These are phyloP conservation scores for Pythium brassicae DNA, from an alignment of 352 stramenopile genomes.

Conservation along the genomic window DNA sequence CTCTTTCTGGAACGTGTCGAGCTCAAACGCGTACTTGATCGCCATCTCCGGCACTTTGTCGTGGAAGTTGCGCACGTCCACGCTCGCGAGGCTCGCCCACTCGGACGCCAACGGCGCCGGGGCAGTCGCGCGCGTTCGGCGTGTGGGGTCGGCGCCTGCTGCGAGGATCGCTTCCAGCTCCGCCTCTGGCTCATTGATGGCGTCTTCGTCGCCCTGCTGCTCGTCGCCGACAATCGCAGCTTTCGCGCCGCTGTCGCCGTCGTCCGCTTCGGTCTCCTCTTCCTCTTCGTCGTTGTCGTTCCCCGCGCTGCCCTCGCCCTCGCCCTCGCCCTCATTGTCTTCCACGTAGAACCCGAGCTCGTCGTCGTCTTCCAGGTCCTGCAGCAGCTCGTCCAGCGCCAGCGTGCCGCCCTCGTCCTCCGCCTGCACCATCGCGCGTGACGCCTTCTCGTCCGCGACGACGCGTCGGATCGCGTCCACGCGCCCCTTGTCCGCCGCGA, in stretches of 20 bases:
- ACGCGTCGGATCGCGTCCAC: conserved; percentile 47
- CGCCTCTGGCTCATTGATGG: conserved; percentile 32
- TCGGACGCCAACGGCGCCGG: conserved; percentile 24
- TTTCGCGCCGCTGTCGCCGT: not conserved
- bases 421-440: conserved; percentile 43
- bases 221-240: conserved; percentile 2
- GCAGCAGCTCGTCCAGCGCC: conserved; percentile 61
- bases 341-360: conserved; percentile 56
- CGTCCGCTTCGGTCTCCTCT: not conserved
- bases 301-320: conserved; percentile 1
- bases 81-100: conserved; percentile 66
- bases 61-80: conserved; percentile 82
- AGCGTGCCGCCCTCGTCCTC: conserved; percentile 44
- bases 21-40: conserved; percentile 78
- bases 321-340: conserved; percentile 23
- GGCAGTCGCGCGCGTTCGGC: conserved; percentile 14
- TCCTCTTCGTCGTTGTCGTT: conserved; percentile 6
- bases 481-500: conserved; percentile 44
- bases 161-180: conserved; percentile 52
- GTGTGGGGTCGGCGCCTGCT: conserved; percentile 1
- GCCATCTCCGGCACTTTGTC: conserved; percentile 80
- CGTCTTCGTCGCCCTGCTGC: not conserved
- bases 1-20: conserved; percentile 98
- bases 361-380: conserved; percentile 66
- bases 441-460: conserved; percentile 63